phyloP scores from a whole-genome alignment of 1,139 yeast species.

The Zygosaccharomyces pseudobailii region DNA sequence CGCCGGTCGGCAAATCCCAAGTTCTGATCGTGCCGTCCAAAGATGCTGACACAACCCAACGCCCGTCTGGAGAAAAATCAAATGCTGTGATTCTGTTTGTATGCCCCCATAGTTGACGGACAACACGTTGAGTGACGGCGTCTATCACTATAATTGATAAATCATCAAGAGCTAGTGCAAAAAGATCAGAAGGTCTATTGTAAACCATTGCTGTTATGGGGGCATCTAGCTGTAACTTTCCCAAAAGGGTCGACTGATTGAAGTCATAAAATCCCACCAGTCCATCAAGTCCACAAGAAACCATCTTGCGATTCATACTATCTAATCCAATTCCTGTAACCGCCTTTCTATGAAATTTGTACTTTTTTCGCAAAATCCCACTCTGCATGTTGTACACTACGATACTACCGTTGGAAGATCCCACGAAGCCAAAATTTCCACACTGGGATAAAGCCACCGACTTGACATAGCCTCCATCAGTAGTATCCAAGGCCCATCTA shows the following conservation, averaged over 20 bases:
- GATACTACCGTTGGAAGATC: constrained; percentile 87
- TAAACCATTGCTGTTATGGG: constrained; percentile 75
- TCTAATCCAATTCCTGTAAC: constrained; percentile 89
- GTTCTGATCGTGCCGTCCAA: constrained; percentile 87
- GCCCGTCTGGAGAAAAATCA: constrained; percentile 92
- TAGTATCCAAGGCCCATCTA: constrained; percentile 59
- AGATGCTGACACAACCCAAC: constrained; percentile 86
- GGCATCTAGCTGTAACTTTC: constrained; percentile 64
- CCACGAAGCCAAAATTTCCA: constrained; percentile 92
- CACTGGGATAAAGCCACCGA: constrained; percentile 80
- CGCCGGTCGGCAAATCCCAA: constrained; percentile 98
- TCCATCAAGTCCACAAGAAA: constrained; percentile 87
- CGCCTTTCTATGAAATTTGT: constrained; percentile 65
- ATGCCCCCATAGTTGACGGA: constrained; percentile 89
- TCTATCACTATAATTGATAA: constrained; percentile 81
- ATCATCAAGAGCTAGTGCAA: constrained; percentile 85
- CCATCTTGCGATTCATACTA: constrained; percentile 83
- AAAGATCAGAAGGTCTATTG: constrained; percentile 76
- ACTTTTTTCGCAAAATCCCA: constrained; percentile 66
- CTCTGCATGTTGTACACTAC: constrained; percentile 89
- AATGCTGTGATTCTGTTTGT: constrained; percentile 80
- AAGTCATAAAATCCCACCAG: constrained; percentile 84
- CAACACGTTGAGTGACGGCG: constrained; percentile 70
- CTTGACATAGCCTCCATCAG: constrained; percentile 79
- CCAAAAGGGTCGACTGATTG: constrained; percentile 61